Evolutionary conservation across 2,329 filamentous ascomycete genomes (phyloP).

Genomic region (Ilyonectria destructans): DNA sequence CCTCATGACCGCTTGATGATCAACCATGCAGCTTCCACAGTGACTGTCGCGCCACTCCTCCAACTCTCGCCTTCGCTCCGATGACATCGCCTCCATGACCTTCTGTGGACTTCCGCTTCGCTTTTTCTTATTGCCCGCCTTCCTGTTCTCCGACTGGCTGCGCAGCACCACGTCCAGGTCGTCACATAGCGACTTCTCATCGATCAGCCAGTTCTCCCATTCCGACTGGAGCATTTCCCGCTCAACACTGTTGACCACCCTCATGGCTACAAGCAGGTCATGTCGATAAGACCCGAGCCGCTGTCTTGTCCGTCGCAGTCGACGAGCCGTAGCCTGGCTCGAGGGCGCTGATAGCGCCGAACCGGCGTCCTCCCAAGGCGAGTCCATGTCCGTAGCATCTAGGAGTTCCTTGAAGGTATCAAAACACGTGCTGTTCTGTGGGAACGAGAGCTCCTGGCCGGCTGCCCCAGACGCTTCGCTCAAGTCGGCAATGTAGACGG

Average conservation of each 20-base stretch:
- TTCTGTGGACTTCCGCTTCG: constrained; percentile 51
- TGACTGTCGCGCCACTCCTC: constrained; percentile 68
- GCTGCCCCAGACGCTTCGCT: constrained; percentile 71
- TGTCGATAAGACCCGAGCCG: constrained; percentile 88
- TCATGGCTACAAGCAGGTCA: constrained; percentile 90
- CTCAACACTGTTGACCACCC: constrained; percentile 92
- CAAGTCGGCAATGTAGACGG: constrained; percentile 87
- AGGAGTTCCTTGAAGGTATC: constrained; percentile 74
- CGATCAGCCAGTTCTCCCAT: constrained; percentile 92
- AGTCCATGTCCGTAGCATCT: constrained; percentile 72
- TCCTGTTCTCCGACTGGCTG: constrained; percentile 42
- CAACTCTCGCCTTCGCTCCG: constrained; percentile 57
- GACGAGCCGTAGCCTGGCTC: constrained; percentile 71
- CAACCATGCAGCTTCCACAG: constrained; percentile 70
- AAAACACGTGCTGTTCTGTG: constrained; percentile 71
- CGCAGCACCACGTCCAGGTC: constrained; percentile 68
- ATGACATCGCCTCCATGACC: constrained; percentile 50
- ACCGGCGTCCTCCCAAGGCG: constrained; percentile 69
- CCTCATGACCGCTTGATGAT: constrained; percentile 56
- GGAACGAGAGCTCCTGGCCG: constrained; percentile 53
- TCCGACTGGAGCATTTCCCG: constrained; percentile 88
- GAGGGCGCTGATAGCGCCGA: constrained; percentile 62
- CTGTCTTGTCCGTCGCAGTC: constrained; percentile 86
- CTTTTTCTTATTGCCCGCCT: constrained; percentile 36
- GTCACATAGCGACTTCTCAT: constrained; percentile 84